Evolutionary conservation across 2,329 filamentous ascomycete species (phyloP), one percentile per base, ranked within the genome.

Genomic region (Exophiala calicioides): DNA sequence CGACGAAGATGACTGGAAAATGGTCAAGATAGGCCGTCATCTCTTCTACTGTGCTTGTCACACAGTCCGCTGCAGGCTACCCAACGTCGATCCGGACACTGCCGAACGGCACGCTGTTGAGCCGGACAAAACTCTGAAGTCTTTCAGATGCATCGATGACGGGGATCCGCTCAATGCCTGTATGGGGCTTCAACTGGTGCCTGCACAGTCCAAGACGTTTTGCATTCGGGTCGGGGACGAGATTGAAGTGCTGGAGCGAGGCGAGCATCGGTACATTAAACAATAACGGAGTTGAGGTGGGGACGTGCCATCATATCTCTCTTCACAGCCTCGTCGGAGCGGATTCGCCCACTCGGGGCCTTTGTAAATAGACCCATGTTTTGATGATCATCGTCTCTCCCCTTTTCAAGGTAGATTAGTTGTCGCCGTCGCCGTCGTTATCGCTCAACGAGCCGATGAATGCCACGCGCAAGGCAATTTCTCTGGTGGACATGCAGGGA

Each of bases 61-160:
- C 32, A 80, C 79, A 8, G 72, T 78, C 3, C 69, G 79, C 34
- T 82, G 80, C 60, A 73, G 71, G 34, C 59, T 84, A 12, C 78
- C 79, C 0, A 82, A 82, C 57, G 77, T 81, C 2, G 73, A 82
- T 55, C 79, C 76, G 1, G 68, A 70, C 13, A 79, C 77, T 1
- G 79, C 75, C 1, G 60, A 73, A 5, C 62, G 70, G n/a, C 73
- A 79, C 58, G 50, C 42, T 1, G 48, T 50, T 32, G 72, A 80
- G 60, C 77, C 77, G 18, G 69, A 72, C 55, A 67, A 66, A 23
- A 74, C 74, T 16, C 58, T 80, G 62, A 72, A 69, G 45, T 66
- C 62, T 9, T 77, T 76, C 60, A 64, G 77, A 9, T 59, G 69
- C 30, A 75, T 80, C 53, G 77, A 80, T 58, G 60, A 65, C 5